Base-by-base conservation (phyloP, 192 early-diverging fungal genomes). In the Umbelopsis sp. region DNA sequence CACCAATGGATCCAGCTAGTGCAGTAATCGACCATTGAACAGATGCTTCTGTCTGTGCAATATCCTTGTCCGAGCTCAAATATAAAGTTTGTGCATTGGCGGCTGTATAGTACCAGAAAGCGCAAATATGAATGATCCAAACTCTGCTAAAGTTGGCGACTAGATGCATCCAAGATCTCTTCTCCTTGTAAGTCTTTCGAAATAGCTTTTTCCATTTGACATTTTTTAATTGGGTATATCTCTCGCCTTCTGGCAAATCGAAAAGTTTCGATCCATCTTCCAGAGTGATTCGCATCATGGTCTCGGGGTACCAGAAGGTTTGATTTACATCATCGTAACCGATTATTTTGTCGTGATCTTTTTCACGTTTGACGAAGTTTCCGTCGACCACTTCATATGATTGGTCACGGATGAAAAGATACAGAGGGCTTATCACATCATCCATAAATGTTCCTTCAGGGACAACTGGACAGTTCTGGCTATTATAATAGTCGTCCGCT, bases 291-390 rank as follows among this genome's bases (percentile, higher is more conserved):
- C 72, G 70, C 47, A 83, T 77, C 73, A 93, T 83, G 8, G 82
- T 82, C 66, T 88, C 86, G 13, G 88, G 84, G 46, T 84, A 81
- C 92, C 93, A 93, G 79, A 95, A 95, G 27, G 90, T 74, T 71
- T 95, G 91, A 75, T 95, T 95, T 69, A 94, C 85, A 65, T 93
- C 91, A 74, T 92, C 93, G 68, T 94, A 93, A 9, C 93, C 91
- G 52, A 94, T 90, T 11, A 85, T 89, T 25, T 81, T 75, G 18
- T 85, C 81, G 74, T 94, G 93, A 67, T 93, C 93, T 70, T 87
- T 83, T 82, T 93, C 91, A 71, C 87, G 84, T 78, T 89, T 91
- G 25, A 91, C 84, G 68, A 85, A 91, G 53, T 86, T 89, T 51
- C 90, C 89, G 49, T 86, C 85, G 48, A 84, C 78, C 21, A 90